Evolutionary conservation across 805 yeast species (phyloP).

Genomic region (Teunomyces lycoperdinae): DNA sequence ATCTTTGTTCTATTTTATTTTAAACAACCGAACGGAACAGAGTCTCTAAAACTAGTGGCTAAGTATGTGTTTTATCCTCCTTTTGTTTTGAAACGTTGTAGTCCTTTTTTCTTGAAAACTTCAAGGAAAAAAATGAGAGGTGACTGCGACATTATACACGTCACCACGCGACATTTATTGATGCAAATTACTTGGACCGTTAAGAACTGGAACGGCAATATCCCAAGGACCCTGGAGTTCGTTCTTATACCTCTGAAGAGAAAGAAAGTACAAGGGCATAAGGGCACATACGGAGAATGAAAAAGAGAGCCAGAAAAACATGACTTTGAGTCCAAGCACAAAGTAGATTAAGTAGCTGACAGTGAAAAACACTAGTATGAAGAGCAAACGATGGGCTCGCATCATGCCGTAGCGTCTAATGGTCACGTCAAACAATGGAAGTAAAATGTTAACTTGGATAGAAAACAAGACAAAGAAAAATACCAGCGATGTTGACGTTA

Average conservation of each 20-base stretch:
- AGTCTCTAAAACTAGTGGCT: too few relatives aligned
- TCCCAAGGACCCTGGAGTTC: slow-evolving; percentile 95
- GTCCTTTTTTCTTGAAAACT: not conserved
- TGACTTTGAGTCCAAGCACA: slow-evolving; percentile 22
- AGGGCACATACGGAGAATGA: slow-evolving; percentile 50
- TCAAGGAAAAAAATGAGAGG: not conserved
- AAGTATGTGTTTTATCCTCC: too few relatives aligned
- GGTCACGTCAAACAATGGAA: slow-evolving; percentile 68
- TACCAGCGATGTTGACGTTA: slow-evolving; percentile 69
- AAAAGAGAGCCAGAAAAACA: slow-evolving; percentile 49
- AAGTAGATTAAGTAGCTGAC: slow-evolving; percentile 31
- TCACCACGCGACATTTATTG: slow-evolving; percentile 1
- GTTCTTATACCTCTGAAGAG: slow-evolving; percentile 74
- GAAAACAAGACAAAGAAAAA: slow-evolving; percentile 79
- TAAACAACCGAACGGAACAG: too few relatives aligned
- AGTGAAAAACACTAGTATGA: slow-evolving; percentile 24
- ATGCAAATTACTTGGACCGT: not conserved
- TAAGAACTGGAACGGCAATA: slow-evolving; percentile 64
- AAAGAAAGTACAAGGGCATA: slow-evolving; percentile 69
- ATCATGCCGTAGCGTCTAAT: slow-evolving; percentile 42
- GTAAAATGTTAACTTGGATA: slow-evolving; percentile 65
- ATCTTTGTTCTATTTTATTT: not conserved
- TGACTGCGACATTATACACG: not conserved
- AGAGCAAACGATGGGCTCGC: slow-evolving; percentile 14
- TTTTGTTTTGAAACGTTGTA: not conserved